A percentile compares a stretch with the other conserved stretches of the same genome.
These are phyloP conservation scores for Aspergillus tamarii DNA, from an alignment of 2,329 filamentous ascomycete species.

Conservation along the genomic window DNA sequence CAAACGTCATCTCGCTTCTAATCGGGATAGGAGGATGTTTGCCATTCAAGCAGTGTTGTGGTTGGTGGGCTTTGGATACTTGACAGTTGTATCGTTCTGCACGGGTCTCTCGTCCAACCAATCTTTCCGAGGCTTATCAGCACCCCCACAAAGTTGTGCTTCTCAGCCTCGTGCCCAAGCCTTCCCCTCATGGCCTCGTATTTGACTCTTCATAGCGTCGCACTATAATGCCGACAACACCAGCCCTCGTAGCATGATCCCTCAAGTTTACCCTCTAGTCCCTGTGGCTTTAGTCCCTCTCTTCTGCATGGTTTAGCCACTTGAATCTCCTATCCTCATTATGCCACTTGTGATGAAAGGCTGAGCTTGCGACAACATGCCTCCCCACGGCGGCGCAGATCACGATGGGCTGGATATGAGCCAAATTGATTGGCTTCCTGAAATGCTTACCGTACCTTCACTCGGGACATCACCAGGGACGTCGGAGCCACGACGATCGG, in stretches of 20 bases:
- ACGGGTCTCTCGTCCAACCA: background rate
- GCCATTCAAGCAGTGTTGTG: background rate
- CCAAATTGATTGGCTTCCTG: conserved; percentile 16
- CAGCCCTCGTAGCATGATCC: background rate
- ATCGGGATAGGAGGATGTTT: background rate
- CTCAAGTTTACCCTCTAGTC: background rate
- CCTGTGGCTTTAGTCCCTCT: background rate
- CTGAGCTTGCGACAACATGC: conserved; percentile 13
- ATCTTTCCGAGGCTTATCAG: background rate
- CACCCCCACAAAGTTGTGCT: background rate
- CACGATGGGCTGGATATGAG: conserved; percentile 8
- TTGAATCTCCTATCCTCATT: background rate
- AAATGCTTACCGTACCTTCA: background rate
- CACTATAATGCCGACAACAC: background rate
- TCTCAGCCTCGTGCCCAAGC: background rate
- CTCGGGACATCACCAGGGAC: background rate
- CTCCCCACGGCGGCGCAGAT: conserved; percentile 12
- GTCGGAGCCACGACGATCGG: background rate
- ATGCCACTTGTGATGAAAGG: background rate
- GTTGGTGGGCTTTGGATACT: background rate
- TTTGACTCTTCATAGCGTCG: background rate
- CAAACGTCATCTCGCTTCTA: background rate
- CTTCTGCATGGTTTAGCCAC: background rate
- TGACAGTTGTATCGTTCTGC: background rate
- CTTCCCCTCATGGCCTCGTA: background rate